phyloP scores from a whole-genome alignment of 768 basidiomycete species.

The Kwoniella sp. region DNA sequence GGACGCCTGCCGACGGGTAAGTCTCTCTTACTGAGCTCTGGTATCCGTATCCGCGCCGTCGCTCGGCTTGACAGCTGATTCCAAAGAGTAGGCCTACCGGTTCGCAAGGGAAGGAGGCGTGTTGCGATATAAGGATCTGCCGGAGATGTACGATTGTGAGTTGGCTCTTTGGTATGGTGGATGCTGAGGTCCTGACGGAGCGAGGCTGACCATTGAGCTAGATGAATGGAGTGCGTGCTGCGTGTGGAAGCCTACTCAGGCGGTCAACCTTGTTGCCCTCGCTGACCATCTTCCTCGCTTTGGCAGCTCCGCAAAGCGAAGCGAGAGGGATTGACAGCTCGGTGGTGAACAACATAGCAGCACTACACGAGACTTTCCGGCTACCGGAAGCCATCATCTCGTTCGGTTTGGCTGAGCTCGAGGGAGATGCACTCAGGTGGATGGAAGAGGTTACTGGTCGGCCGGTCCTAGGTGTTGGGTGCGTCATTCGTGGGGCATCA shows the following conservation, averaged over 20 bases:
- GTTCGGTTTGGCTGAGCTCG: background rate
- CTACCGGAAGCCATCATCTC: background rate
- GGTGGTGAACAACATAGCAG: background rate
- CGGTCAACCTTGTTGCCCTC: background rate
- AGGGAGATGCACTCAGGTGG: background rate
- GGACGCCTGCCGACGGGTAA: background rate
- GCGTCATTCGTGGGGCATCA: background rate
- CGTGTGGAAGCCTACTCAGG: too few relatives aligned
- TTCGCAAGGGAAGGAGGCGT: background rate
- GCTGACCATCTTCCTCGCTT: background rate
- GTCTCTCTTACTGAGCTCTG: too few relatives aligned
- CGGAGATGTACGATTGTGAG: conserved; percentile 18
- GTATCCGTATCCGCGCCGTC: too few relatives aligned
- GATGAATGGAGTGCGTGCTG: too few relatives aligned
- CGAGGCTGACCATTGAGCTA: too few relatives aligned
- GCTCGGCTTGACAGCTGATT: too few relatives aligned
- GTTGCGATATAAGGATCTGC: background rate
- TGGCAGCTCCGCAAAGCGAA: background rate
- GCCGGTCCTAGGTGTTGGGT: conserved; percentile 11
- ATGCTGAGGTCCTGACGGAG: too few relatives aligned
- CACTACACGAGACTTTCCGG: background rate
- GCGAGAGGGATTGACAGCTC: background rate
- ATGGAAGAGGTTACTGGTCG: background rate
- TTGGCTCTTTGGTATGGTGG: too few relatives aligned
- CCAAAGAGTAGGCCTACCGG: background rate